Evolutionary conservation across 1,284 basidiomycete species (phyloP).

Genomic region (Moesziomyces sp.): DNA sequence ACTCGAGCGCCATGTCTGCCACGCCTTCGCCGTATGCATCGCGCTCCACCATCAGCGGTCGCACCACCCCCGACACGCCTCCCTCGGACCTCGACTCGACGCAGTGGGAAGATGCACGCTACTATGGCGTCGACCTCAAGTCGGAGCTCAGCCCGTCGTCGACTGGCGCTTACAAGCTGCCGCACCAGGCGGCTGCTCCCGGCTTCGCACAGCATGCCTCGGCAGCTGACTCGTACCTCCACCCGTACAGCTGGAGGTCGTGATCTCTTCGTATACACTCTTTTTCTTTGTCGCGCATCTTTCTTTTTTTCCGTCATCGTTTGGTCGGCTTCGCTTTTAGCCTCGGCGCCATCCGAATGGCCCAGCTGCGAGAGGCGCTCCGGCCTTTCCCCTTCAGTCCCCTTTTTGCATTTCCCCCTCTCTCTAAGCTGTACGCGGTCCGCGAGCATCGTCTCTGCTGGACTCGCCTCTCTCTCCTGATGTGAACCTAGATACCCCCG

Average conservation of each 20-base stretch:
- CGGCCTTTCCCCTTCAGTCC: neutral
- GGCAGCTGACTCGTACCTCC: slow-evolving; percentile 36
- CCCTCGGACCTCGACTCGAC: slow-evolving; percentile 50
- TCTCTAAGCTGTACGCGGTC: neutral
- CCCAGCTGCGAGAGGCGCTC: neutral
- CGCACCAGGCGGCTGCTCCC: slow-evolving; percentile 2
- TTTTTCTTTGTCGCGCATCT: neutral
- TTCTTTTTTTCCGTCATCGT: too few relatives aligned
- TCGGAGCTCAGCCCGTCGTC: slow-evolving; percentile 20
- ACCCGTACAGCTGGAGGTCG: slow-evolving; percentile 44
- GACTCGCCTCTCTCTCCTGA: too few relatives aligned
- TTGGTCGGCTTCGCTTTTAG: slow-evolving; percentile 3
- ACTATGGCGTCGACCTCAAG: slow-evolving; percentile 31
- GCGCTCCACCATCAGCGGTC: slow-evolving; percentile 48
- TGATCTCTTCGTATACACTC: neutral
- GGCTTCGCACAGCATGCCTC: slow-evolving; percentile 12
- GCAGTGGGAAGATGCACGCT: slow-evolving; percentile 41
- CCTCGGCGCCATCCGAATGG: too few relatives aligned
- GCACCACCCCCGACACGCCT: slow-evolving; percentile 63
- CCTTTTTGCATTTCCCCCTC: neutral
- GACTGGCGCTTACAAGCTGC: slow-evolving; percentile 23
- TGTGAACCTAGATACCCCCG: too few relatives aligned
- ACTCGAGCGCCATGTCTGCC: slow-evolving; percentile 29
- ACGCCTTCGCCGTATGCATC: slow-evolving; percentile 54
- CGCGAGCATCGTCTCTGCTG: too few relatives aligned